Conservation (phyloP, 1,139 yeast species). For the Magnusiomyces paraingens region DNA sequence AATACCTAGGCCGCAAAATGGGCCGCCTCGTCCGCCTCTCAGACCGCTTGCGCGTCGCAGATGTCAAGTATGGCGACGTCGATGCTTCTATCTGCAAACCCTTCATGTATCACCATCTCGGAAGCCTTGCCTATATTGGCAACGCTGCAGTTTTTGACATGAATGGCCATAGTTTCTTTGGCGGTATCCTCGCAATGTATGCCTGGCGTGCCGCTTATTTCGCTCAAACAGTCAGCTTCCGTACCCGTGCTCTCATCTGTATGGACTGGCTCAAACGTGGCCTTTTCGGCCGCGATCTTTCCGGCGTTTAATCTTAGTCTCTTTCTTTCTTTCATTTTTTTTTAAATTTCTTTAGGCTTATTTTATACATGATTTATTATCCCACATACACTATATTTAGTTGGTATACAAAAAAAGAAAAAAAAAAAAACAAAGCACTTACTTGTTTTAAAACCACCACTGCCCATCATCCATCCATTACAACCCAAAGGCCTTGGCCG, state of each 20-base stretch:
- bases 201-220: conserved; percentile 62
- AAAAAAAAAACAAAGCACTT: too few species aligned
- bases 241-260: conserved; percentile 51
- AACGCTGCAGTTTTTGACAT: conserved; percentile 60
- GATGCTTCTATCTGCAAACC: conserved; percentile 51
- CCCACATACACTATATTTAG: neutral
- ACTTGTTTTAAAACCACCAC: neutral
- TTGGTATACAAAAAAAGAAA: too few species aligned
- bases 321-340: neutral
- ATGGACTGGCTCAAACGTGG: conserved; percentile 63
- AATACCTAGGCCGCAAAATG: conserved; percentile 51
- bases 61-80: conserved; percentile 43
- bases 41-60: conserved; percentile 35
- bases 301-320: conserved; percentile 26
- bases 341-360: neutral
- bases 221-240: conserved; percentile 53
- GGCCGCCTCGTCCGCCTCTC: conserved; percentile 40
- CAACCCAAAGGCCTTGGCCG: conserved; percentile 7
- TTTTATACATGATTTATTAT: neutral
- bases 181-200: conserved; percentile 59
- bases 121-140: conserved; percentile 57
- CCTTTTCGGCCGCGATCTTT: conserved; percentile 52
- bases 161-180: conserved; percentile 49
- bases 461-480: neutral
- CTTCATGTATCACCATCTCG: conserved; percentile 51